phyloP scores from a whole-genome alignment of 176 grass and related monocot species.

The Panicum miliaceum region DNA sequence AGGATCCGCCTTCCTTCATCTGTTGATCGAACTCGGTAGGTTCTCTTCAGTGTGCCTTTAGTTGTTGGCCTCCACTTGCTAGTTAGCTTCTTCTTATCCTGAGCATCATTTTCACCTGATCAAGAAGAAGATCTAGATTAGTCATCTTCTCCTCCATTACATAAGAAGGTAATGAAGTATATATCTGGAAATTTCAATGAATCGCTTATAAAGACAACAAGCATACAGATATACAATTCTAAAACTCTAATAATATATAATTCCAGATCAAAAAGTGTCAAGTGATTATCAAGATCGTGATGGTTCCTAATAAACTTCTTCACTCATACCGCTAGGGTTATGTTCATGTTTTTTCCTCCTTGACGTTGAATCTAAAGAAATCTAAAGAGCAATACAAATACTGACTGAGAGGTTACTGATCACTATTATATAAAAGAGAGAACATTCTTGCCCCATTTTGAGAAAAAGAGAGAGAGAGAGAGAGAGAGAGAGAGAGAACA shows the following conservation, averaged over 20 bases:
- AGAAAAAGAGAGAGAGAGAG: too few relatives aligned
- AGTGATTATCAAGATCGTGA: conserved; percentile 1
- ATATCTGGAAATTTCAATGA: conserved; percentile 2
- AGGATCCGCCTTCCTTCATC: conserved; percentile 82
- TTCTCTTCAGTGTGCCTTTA: conserved; percentile 95
- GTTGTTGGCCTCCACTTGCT: conserved; percentile 94
- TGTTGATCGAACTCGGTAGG: conserved; percentile 80
- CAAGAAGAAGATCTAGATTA: conserved; percentile 29
- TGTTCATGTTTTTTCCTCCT: neutral
- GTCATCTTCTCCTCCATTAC: neutral
- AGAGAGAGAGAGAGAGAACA: too few relatives aligned
- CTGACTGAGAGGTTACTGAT: neutral
- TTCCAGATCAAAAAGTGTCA: neutral
- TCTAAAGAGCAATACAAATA: conserved; percentile 15
- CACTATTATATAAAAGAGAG: neutral
- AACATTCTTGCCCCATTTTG: neutral
- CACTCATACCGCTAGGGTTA: neutral
- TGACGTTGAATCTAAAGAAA: neutral
- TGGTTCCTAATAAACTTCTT: neutral
- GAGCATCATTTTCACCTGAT: conserved; percentile 69
- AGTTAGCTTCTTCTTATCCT: conserved; percentile 66
- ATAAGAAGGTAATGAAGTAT: conserved; percentile 2
- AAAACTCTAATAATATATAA: neutral
- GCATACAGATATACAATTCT: neutral
- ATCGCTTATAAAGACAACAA: neutral